Conservation (phyloP, 305 asterid genomes). For the Rubia tinctorum region DNA sequence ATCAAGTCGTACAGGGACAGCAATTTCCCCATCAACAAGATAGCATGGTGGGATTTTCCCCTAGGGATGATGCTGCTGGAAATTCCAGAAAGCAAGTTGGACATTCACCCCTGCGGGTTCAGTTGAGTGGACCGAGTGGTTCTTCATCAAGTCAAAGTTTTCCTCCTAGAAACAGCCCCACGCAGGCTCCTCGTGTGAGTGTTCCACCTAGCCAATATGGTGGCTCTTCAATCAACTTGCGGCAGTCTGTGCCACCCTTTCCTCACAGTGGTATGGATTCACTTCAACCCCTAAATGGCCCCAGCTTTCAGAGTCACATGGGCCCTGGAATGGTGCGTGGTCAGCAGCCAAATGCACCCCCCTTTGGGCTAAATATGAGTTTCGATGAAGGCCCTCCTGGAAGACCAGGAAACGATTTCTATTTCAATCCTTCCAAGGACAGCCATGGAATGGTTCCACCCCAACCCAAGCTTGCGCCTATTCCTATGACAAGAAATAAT, state of each 20-base stretch:
- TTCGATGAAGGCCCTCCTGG: constrained; percentile 65
- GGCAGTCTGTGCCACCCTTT: constrained; percentile 43
- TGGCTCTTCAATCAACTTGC: constrained; percentile 50
- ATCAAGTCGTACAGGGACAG: constrained; percentile 49
- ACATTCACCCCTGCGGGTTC: constrained; percentile 58
- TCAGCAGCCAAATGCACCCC: constrained; percentile 50
- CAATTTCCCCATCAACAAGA: constrained; percentile 66
- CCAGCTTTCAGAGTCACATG: constrained; percentile 61
- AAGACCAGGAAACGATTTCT: constrained; percentile 61
- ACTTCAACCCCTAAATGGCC: constrained; percentile 42
- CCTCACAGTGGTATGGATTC: constrained; percentile 49
- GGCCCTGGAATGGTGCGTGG: constrained; percentile 53
- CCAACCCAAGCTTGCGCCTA: constrained; percentile 82
- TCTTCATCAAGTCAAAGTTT: constrained; percentile 43
- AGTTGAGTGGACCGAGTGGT: constrained; percentile 33
- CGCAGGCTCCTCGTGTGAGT: constrained; percentile 38
- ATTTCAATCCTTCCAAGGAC: constrained; percentile 44
- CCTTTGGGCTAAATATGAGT: constrained; percentile 52
- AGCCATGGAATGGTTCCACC: constrained; percentile 45
- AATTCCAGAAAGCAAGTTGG: constrained; percentile 62
- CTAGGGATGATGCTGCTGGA: constrained; percentile 51
- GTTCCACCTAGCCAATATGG: constrained; percentile 51
- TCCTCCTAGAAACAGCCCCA: constrained; percentile 40
- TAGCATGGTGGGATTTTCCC: constrained; percentile 48
- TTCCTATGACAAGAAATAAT: constrained; percentile 68